phyloP scores from a whole-genome alignment of 2,329 filamentous ascomycete genomes.

The Neofusicoccum kwambonambiense region DNA sequence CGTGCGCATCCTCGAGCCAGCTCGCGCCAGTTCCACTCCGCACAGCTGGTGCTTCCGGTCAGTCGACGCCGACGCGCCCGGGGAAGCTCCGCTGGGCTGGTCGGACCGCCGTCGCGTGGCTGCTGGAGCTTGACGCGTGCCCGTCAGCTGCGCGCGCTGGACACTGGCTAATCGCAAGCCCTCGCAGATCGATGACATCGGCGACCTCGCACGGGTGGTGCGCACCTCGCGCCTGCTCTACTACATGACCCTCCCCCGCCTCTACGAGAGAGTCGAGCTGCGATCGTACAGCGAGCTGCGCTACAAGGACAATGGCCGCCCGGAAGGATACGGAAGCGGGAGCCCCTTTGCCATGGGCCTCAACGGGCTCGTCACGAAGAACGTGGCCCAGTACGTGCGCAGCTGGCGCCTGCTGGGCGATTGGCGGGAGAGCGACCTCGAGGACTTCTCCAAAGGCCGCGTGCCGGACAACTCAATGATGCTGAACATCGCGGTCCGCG shows the following conservation, averaged over 20 bases:
- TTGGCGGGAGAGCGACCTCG: slow-evolving; percentile 57
- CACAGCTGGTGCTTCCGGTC: not conserved
- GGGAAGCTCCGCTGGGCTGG: not conserved
- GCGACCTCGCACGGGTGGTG: slow-evolving; percentile 59
- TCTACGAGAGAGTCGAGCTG: slow-evolving; percentile 58
- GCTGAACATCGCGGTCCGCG: slow-evolving; percentile 59
- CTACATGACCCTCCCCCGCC: slow-evolving; percentile 63
- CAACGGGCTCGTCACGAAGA: slow-evolving; percentile 60
- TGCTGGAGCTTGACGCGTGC: not conserved
- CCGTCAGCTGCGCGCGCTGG: not conserved
- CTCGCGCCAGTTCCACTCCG: not conserved
- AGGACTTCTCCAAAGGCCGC: slow-evolving; percentile 58
- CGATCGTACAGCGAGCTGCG: slow-evolving; percentile 59
- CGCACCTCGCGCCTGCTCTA: slow-evolving; percentile 61
- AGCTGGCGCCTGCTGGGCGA: slow-evolving; percentile 54
- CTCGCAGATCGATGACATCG: slow-evolving; percentile 55
- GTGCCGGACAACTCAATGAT: slow-evolving; percentile 65
- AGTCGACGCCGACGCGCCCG: not conserved
- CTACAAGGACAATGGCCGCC: slow-evolving; percentile 53
- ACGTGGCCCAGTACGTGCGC: slow-evolving; percentile 53
- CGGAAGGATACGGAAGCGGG: slow-evolving; percentile 61
- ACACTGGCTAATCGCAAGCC: slow-evolving; percentile 2
- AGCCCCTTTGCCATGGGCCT: slow-evolving; percentile 64
- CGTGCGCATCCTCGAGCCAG: not conserved
- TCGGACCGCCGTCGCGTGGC: not conserved